A percentile compares a stretch with the other conserved stretches of the same genome.
Evolutionary conservation across 345 rosid genomes (phyloP).

Genomic region (Erucastrum elatum): DNA sequence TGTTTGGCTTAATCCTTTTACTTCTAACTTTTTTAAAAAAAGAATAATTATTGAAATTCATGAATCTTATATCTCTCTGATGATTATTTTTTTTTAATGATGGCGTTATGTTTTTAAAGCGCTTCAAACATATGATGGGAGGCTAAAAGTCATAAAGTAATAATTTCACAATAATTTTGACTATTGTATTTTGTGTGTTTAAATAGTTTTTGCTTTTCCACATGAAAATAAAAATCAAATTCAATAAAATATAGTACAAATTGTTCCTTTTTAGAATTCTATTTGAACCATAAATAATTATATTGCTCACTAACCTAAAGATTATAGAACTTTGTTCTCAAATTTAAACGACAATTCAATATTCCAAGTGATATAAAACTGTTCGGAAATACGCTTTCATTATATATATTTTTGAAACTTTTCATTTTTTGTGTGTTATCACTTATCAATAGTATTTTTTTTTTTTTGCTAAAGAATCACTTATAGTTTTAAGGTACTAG

Average conservation of each 20-base stretch:
- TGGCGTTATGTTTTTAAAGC: background rate
- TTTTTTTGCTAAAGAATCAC: too few species aligned
- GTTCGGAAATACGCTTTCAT: too few species aligned
- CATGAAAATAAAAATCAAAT: background rate
- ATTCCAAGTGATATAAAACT: too few species aligned
- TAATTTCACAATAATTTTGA: background rate
- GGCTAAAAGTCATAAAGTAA: background rate
- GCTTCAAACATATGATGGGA: background rate
- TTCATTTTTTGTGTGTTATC: too few species aligned
- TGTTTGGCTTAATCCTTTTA: background rate
- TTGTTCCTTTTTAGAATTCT: too few species aligned
- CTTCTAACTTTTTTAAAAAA: background rate
- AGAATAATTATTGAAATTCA: background rate
- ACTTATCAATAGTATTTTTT: too few species aligned
- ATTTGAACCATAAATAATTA: background rate
- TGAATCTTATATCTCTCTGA: constrained; percentile 2
- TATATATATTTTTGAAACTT: too few species aligned
- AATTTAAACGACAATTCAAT: too few species aligned
- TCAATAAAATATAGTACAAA: background rate
- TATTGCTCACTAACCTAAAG: background rate
- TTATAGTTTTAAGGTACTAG: too few species aligned
- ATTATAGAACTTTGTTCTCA: too few species aligned
- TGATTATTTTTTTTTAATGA: background rate
- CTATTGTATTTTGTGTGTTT: background rate
- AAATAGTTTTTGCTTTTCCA: background rate